phyloP scores from a whole-genome alignment of 768 basidiomycete genomes.

The Baorangia bicolor region DNA sequence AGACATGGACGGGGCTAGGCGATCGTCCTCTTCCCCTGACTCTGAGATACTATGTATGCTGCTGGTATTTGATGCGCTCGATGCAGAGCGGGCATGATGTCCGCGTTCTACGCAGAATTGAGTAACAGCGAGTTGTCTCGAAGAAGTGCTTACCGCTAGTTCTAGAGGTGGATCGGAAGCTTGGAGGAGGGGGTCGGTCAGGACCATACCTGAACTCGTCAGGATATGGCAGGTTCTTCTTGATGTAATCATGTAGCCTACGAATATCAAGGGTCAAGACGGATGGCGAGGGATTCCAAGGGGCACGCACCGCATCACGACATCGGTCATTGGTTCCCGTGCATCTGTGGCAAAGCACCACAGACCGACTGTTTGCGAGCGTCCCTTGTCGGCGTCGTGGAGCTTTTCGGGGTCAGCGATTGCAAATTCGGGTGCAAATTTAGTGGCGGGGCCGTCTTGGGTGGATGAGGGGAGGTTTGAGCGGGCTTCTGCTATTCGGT shows the following conservation, averaged over 20 bases:
- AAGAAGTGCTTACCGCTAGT: constrained; percentile 23
- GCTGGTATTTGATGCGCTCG: constrained; percentile 35
- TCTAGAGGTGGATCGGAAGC: constrained; percentile 36
- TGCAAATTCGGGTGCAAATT: constrained; percentile 51
- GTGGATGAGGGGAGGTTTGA: constrained; percentile 19
- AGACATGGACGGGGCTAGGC: constrained; percentile 9
- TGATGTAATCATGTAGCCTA: constrained; percentile 67
- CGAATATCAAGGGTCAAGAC: background rate
- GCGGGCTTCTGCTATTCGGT: constrained; percentile 41
- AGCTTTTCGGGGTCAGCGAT: constrained; percentile 43
- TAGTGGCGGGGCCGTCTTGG: constrained; percentile 37
- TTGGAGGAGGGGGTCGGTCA: constrained; percentile 61
- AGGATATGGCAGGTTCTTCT: constrained; percentile 66
- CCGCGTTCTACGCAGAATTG: constrained; percentile 20
- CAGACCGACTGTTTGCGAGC: constrained; percentile 59
- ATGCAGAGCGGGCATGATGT: constrained; percentile 29
- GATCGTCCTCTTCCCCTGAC: constrained; percentile 28
- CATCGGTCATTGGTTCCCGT: constrained; percentile 69
- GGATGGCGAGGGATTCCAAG: background rate
- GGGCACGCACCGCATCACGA: constrained; percentile 59
- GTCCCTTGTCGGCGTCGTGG: constrained; percentile 52
- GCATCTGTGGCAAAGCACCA: constrained; percentile 75
- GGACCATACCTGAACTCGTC: constrained; percentile 70
- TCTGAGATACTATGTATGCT: constrained; percentile 37
- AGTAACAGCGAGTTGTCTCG: background rate